Evolutionary conservation across 192 early-diverging fungal genomes (phyloP).

Genomic region (Coemansia asiatica): DNA sequence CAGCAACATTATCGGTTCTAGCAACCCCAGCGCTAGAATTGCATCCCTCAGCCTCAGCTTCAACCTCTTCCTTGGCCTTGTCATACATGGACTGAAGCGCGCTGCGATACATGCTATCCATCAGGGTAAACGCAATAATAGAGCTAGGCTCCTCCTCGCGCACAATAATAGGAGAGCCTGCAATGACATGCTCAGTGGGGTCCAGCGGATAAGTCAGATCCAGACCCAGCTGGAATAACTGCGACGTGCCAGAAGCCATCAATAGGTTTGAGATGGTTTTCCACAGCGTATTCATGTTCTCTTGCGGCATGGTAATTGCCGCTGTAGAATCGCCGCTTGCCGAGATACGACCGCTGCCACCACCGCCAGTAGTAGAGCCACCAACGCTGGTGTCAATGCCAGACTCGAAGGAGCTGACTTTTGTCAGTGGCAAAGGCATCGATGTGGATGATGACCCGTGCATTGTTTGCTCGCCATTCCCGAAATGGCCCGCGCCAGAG

Average conservation of each 20-base stretch:
- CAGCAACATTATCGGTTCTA: not conserved
- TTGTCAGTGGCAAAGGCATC: slow-evolving; percentile 16
- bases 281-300: slow-evolving; percentile 40
- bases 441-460: not conserved
- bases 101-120: slow-evolving; percentile 54
- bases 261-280: slow-evolving; percentile 48
- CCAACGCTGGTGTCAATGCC: slow-evolving; percentile 7
- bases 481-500: not conserved
- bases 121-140: slow-evolving; percentile 87
- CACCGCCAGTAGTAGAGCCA: not conserved
- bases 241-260: slow-evolving; percentile 33
- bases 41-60: slow-evolving; percentile 7
- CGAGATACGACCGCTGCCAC: slow-evolving; percentile 3
- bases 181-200: slow-evolving; percentile 84
- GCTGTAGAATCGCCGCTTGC: slow-evolving; percentile 22
- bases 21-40: not conserved
- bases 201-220: slow-evolving; percentile 52
- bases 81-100: slow-evolving; percentile 42
- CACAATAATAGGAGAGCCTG: slow-evolving; percentile 81
- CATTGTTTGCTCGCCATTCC: slow-evolving; percentile 3
- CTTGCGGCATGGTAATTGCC: slow-evolving; percentile 20
- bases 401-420: slow-evolving; percentile 32
- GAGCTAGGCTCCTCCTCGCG: slow-evolving; percentile 91
- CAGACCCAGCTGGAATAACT: slow-evolving; percentile 49
- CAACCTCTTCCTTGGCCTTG: slow-evolving; percentile 15